phyloP scores from a whole-genome alignment of 257 asterid genomes.

The Nicotiana sylvestris region DNA sequence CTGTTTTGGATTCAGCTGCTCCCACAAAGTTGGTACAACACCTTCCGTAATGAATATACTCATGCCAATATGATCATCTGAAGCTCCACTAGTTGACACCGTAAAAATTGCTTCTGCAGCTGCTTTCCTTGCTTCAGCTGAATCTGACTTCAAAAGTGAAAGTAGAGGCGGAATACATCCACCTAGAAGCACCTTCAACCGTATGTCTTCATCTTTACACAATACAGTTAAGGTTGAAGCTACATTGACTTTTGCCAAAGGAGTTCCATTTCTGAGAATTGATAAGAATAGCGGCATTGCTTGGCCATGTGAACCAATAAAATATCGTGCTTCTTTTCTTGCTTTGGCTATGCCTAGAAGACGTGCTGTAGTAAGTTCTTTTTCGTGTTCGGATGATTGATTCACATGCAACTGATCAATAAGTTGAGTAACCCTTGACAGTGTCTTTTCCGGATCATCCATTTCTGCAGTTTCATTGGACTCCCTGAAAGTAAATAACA shows the following conservation, averaged over 20 bases:
- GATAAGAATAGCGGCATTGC: constrained; percentile 86
- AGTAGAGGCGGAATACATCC: constrained; percentile 88
- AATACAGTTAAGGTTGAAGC: constrained; percentile 64
- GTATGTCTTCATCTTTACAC: constrained; percentile 68
- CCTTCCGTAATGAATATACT: constrained; percentile 75
- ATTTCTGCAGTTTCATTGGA: constrained; percentile 56
- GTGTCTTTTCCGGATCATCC: constrained; percentile 61
- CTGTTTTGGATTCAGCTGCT: constrained; percentile 43
- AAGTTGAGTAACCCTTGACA: constrained; percentile 63
- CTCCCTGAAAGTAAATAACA: constrained; percentile 43
- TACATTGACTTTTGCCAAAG: constrained; percentile 57
- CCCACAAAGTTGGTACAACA: constrained; percentile 81
- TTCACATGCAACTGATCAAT: constrained; percentile 70
- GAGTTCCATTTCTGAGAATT: constrained; percentile 71
- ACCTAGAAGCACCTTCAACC: constrained; percentile 81
- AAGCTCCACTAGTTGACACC: constrained; percentile 67
- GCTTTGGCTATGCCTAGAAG: constrained; percentile 77
- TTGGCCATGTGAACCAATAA: constrained; percentile 79
- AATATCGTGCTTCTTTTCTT: constrained; percentile 74
- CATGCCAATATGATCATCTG: constrained; percentile 80
- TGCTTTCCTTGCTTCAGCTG: constrained; percentile 66
- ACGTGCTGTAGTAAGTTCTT: constrained; percentile 78
- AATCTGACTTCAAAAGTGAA: constrained; percentile 64
- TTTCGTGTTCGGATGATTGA: constrained; percentile 63
- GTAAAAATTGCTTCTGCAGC: constrained; percentile 80